Conservation (phyloP, 192 early-diverging fungal genomes). For the Phlyctochytrium planicorne region DNA sequence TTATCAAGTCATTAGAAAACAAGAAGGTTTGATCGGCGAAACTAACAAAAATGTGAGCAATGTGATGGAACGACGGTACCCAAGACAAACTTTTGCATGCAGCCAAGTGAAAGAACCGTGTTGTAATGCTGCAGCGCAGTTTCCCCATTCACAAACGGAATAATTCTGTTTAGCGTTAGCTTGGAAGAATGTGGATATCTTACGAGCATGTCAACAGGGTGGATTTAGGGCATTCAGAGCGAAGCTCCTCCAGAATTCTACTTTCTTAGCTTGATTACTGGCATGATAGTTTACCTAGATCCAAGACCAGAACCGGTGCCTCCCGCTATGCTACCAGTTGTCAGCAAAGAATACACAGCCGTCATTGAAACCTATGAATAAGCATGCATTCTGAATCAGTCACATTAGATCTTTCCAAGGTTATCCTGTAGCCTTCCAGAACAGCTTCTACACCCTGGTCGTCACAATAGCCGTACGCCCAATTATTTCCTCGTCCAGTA, state of each 20-base stretch:
- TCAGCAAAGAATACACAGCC: constrained; percentile 4
- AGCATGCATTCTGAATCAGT: constrained; percentile 18
- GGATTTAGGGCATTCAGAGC: constrained; percentile 31
- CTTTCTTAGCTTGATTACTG: background rate
- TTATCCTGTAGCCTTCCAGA: constrained; percentile 22
- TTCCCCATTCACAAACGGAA: constrained; percentile 42
- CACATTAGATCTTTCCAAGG: background rate
- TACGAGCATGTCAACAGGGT: constrained; percentile 34
- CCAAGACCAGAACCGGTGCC: constrained; percentile 48
- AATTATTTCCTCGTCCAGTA: constrained; percentile 49
- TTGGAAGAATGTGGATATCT: background rate
- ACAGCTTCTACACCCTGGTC: constrained; percentile 22
- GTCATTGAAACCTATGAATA: constrained; percentile 26
- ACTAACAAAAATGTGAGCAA: constrained; percentile 1
- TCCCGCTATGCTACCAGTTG: constrained; percentile 35
- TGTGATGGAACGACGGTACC: background rate
- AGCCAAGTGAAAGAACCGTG: constrained; percentile 36
- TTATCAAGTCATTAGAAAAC: constrained; percentile 36
- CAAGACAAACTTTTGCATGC: constrained; percentile 23
- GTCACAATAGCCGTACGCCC: constrained; percentile 46
- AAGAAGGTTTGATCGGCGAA: constrained; percentile 29
- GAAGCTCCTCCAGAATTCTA: constrained; percentile 39
- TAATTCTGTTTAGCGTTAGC: constrained; percentile 16
- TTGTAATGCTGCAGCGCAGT: constrained; percentile 50
- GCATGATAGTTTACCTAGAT: constrained; percentile 25